Base-by-base conservation (phyloP, 2,329 filamentous ascomycete species). In the Cryphonectria parasitica region DNA sequence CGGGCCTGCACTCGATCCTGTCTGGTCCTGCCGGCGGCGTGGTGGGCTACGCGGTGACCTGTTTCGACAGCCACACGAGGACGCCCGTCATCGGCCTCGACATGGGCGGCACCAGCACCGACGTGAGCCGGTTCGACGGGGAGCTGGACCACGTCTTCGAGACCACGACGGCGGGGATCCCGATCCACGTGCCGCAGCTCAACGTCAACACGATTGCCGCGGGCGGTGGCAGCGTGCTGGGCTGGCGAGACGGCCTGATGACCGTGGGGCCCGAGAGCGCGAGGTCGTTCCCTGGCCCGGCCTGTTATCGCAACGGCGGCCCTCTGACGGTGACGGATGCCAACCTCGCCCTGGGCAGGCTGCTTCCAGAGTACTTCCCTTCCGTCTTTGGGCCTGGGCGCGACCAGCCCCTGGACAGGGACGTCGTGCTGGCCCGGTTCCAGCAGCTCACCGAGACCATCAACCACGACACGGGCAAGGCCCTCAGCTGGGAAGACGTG, bases 81-180 rank as follows among this genome's bases (percentile, higher is more conserved):
- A 60, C 67, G 1, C 69, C 69, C 3, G 60, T 67, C 1, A 61
- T 70, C 17, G 69, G 69, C 2, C 66, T 70, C 28, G 69, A 70
- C 31, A 70, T 70, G 69, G 69, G 69, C 39, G 69, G 69, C 25
- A 70, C 69, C 1, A 67, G 64, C 45, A 70, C 69, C 19, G 69
- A 70, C 28, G 69, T 70, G 34, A 67, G 64, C 41, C 69, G 69
- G 1, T 70, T 67, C 28, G 69, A 66, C 25, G 69, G 69, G 19
- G 66, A 67, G 22, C 58, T 67, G 45, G 69, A 70, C 28, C 69
- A 70, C 15, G 64, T 70, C n/a, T 70, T 70, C 58, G 69, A 70
- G 49, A 70, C 69, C 10, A 70, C 69, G 5, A 70, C 69, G 19
- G 69, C 69, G 22, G 69, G 69, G 19, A 67, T 70, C 34, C 49